A percentile compares a stretch with the other conserved stretches of the same genome.
phyloP scores from a whole-genome alignment of 192 early-diverging fungal species.

The Pilaira anomala region DNA sequence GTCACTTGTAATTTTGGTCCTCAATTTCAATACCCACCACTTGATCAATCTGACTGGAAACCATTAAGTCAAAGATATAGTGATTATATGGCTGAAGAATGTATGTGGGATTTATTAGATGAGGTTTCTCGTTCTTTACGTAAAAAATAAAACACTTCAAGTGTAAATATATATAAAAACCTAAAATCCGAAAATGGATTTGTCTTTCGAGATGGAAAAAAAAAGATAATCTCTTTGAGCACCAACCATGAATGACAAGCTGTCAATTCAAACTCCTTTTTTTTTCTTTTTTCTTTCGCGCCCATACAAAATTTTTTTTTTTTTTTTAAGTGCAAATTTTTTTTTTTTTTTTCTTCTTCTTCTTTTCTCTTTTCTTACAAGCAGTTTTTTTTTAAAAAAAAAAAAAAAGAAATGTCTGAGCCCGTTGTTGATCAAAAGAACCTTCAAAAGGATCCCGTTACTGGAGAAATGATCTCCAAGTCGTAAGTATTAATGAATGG shows the following conservation, averaged over 20 bases:
- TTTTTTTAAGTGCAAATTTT: too few species aligned
- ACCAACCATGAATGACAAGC: too few species aligned
- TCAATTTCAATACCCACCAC: conserved; percentile 55
- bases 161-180: too few species aligned
- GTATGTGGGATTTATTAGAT: conserved; percentile 60
- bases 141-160: not conserved
- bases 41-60: conserved; percentile 38
- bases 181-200: not conserved
- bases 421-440: conserved; percentile 36
- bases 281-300: not conserved
- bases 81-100: conserved; percentile 57
- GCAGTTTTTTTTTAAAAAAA: too few species aligned
- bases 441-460: conserved; percentile 73
- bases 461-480: conserved; percentile 95
- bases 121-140: conserved; percentile 38
- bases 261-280: not conserved
- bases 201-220: not conserved
- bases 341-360: too few species aligned
- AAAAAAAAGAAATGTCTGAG: not conserved
- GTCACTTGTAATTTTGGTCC: conserved; percentile 66
- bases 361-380: too few species aligned
- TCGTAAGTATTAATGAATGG: conserved; percentile 46
- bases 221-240: too few species aligned
- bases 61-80: conserved; percentile 55
- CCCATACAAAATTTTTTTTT: not conserved